These are phyloP conservation scores for Coemansia reversa DNA, from an alignment of 192 early-diverging fungal genomes.

Conservation along the genomic window DNA sequence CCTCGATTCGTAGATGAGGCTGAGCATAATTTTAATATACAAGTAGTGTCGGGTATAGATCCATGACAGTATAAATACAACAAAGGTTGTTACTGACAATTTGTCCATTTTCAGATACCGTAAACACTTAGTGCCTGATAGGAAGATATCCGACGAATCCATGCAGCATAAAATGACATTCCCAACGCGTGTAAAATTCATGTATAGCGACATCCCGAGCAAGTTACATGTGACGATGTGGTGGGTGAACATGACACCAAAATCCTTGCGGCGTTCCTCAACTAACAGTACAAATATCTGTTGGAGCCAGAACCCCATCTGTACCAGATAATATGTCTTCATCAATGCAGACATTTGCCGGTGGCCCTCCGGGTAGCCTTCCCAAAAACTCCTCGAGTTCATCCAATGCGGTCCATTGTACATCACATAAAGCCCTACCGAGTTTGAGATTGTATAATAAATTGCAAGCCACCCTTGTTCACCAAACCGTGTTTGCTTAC, in stretches of 20 bases:
- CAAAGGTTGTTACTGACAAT: conserved; percentile 64
- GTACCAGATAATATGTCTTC: conserved; percentile 75
- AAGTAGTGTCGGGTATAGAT: conserved; percentile 72
- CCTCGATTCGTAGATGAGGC: conserved; percentile 55
- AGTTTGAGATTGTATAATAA: conserved; percentile 65
- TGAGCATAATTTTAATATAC: conserved; percentile 63
- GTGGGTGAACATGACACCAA: conserved; percentile 68
- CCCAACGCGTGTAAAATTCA: conserved; percentile 72
- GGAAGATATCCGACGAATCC: conserved; percentile 80
- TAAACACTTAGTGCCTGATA: conserved; percentile 74
- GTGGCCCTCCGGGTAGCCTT: conserved; percentile 66
- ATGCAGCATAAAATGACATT: conserved; percentile 73
- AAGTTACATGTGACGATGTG: conserved; percentile 77
- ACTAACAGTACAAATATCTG: conserved; percentile 72
- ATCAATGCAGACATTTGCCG: conserved; percentile 51
- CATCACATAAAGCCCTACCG: conserved; percentile 69
- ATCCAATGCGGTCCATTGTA: conserved; percentile 69
- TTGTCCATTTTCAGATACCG: conserved; percentile 66
- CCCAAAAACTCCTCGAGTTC: conserved; percentile 69
- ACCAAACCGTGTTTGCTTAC: conserved; percentile 58
- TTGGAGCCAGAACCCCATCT: conserved; percentile 78
- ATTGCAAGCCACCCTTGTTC: conserved; percentile 72
- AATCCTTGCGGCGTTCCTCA: conserved; percentile 75
- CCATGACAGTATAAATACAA: conserved; percentile 69
- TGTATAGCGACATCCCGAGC: conserved; percentile 62